phyloP scores from a whole-genome alignment of 192 early-diverging fungal species.

The Coemansia sp. region DNA sequence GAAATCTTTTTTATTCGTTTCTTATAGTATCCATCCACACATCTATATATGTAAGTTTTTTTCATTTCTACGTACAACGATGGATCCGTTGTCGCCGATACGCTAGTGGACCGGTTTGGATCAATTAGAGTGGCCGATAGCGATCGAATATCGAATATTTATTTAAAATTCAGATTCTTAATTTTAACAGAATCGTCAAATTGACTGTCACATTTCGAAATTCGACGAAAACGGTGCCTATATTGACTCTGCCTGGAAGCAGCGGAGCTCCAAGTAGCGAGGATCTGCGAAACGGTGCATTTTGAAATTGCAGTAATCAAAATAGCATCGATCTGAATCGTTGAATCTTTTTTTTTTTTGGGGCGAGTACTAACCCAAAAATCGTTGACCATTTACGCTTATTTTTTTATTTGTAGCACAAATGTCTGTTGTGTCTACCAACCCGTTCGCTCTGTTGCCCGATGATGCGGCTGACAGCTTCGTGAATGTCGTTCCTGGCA shows the following conservation, averaged over 20 bases:
- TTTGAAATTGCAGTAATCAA: background rate
- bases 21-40: background rate
- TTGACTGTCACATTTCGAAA: background rate
- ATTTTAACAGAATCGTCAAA: conserved; percentile 5
- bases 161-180: background rate
- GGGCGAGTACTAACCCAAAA: background rate
- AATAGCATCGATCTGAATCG: background rate
- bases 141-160: background rate
- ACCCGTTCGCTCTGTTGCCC: conserved; percentile 71
- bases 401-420: background rate
- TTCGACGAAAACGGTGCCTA: background rate
- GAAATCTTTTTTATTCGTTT: background rate
- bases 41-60: conserved; percentile 3
- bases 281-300: background rate
- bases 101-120: background rate
- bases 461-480: conserved; percentile 61
- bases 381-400: background rate
- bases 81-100: conserved; percentile 4
- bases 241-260: background rate
- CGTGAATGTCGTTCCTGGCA: conserved; percentile 38
- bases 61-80: background rate
- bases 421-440: conserved; percentile 65
- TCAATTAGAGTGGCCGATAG: background rate
- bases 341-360: background rate
- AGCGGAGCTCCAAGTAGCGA: background rate